Evolutionary conservation across 1,139 yeast species (phyloP), one percentile per base, ranked within the genome.

Genomic region (Arxiozyma telluris): DNA sequence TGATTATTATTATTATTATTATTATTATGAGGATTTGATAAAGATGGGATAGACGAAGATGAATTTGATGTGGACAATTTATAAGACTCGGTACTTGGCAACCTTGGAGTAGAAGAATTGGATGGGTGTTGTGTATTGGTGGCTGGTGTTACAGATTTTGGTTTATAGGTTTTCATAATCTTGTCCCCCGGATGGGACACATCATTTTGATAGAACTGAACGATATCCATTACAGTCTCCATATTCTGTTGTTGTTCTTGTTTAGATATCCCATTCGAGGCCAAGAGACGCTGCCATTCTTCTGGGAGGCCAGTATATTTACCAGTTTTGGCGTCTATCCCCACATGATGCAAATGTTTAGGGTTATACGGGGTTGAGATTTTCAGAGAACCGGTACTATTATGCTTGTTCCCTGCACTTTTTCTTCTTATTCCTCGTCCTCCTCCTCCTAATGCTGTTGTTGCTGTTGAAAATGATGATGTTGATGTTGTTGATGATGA

Each of bases 161-260:
- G 47, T 58, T 75, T 81, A 66, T 89, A 86, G 67, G 89, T 89
- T 70, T 81, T 82, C 76, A 88, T 87, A 5, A 90, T 88, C 55
- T 76, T 77, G 45, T 80, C 83, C 51, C 84, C 93, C 22, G 81
- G 81, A 51, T 81, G 79, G 1, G 64, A 55, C 9, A 77, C 76
- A 58, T 84, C 89, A 21, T 46, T 46, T 63, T 87, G 90, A 68
- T 87, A 88, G 65, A 89, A 89, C 46, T 91, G 88, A 57, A 91
- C 95, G 60, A 91, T 91, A 66, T 90, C 96, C 79, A 87, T 83
- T 7, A 90, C 96, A 0, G 96, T 97, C 70, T 89, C 94, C 4
- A 97, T 97, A 67, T 93, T 90, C 61, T 85, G 87, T 63, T 87
- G 84, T 66, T 90, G 96, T 63, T 93, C 98, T 48, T 79, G 80